phyloP scores from a whole-genome alignment of 2,329 filamentous ascomycete species.

The Talaromyces marneffei region DNA sequence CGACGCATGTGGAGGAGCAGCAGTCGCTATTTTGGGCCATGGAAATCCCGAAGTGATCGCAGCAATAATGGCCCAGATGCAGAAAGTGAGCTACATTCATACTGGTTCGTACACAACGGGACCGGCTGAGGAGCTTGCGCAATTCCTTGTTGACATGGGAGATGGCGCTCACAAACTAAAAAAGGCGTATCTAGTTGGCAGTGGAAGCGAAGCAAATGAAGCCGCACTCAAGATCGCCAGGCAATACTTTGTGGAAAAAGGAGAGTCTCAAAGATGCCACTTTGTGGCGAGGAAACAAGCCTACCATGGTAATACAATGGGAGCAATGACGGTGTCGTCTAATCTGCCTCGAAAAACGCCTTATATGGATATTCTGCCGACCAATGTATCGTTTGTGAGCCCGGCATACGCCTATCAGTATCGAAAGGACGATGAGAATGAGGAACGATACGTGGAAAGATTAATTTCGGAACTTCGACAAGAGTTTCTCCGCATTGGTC shows the following conservation, averaged over 20 bases:
- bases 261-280: constrained; percentile 31
- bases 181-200: neutral
- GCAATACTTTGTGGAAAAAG: constrained; percentile 43
- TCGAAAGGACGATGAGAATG: constrained; percentile 29
- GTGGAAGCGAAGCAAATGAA: constrained; percentile 39
- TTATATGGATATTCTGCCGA: constrained; percentile 28
- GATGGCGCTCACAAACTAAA: neutral
- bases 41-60: constrained; percentile 54
- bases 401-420: constrained; percentile 36
- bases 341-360: constrained; percentile 29
- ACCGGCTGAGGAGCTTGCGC: constrained; percentile 5
- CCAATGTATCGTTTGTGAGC: constrained; percentile 21
- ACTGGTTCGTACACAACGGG: constrained; percentile 2
- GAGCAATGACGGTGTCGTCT: constrained; percentile 38
- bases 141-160: neutral
- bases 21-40: constrained; percentile 65
- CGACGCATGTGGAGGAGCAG: constrained; percentile 67
- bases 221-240: constrained; percentile 45
- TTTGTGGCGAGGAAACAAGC: constrained; percentile 43
- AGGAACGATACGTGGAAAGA: constrained; percentile 37
- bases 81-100: constrained; percentile 47
- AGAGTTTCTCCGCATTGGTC: constrained; percentile 44
- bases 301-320: constrained; percentile 50
- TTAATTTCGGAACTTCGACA: constrained; percentile 44
- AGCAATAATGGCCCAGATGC: constrained; percentile 55